Evolutionary conservation across 345 rosid genomes (phyloP).

Genomic region (Atalantia buxifolia): DNA sequence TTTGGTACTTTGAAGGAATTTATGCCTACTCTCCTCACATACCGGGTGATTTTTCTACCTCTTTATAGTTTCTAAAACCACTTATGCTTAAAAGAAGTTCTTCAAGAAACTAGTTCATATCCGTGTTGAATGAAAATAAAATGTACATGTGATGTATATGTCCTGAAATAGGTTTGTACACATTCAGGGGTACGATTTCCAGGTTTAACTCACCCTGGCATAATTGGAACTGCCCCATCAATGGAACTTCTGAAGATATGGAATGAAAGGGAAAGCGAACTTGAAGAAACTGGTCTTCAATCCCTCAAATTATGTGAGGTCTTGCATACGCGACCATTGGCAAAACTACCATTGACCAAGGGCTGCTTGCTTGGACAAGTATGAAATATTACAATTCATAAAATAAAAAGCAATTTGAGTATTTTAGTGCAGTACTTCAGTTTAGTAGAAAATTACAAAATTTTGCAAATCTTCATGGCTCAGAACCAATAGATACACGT

Average conservation of each 20-base stretch:
- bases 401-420: neutral
- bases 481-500: neutral
- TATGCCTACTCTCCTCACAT: constrained; percentile 86
- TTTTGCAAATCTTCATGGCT: neutral
- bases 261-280: constrained; percentile 75
- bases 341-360: constrained; percentile 63
- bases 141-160: neutral
- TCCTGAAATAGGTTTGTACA: constrained; percentile 9
- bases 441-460: neutral
- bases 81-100: neutral
- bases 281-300: constrained; percentile 57
- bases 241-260: constrained; percentile 70
- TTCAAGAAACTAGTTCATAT: neutral
- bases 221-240: constrained; percentile 89
- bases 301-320: constrained; percentile 64
- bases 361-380: constrained; percentile 81
- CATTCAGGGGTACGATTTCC: constrained; percentile 79
- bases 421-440: neutral
- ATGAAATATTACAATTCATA: neutral
- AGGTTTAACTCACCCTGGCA: constrained; percentile 82
- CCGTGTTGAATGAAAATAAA: neutral
- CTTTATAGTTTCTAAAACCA: neutral
- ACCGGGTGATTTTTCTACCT: constrained; percentile 45
- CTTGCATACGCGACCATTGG: constrained; percentile 77
- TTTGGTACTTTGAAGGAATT: constrained; percentile 94